Base-by-base conservation (phyloP, 2,329 filamentous ascomycete genomes). In the Plectosphaerella sp. region DNA sequence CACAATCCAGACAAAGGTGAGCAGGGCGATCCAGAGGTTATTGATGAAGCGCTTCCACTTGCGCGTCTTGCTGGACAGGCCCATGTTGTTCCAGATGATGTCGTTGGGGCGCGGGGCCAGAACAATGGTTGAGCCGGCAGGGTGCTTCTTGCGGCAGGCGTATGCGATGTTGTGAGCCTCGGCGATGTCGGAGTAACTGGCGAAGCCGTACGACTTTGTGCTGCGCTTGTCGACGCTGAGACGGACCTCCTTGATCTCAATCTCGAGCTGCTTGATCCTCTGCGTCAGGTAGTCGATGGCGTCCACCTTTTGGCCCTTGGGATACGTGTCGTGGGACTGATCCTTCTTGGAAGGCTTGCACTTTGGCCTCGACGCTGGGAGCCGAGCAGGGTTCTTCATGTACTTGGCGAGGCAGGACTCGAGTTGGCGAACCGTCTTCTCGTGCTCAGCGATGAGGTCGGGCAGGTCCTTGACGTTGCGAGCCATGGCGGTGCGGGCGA, bases 11-110 rank as follows among this genome's bases (percentile, higher is more conserved):
- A 95, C 65, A 1, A 96, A 54, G 0, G 93, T 97, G 49, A 99
- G 72, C 1, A 93, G 61, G 3, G 81, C 74, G 42, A 96, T 86
- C 91, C 92, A 97, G 52, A 96, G 68, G 54, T 88, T 88, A 71
- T 94, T 96, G 62, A 91, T 77, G 56, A 93, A 79, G 39, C 86
- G 79, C 61, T 87, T 87, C 73, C 87, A 88, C 56, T 80, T 80
- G 50, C 92, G 83, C 1, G 84, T 80, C 25, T 81, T 74, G 39
- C 84, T 84, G 15, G 78, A 82, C 52, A 97, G 73, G 6, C 84
- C 80, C 73, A 99, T 81, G 63, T 99, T 99, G 66, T 91, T 87
- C 94, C 94, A 99, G 58, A 99, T 96, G 50, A 99, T 82, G 66
- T 97, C 93, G 64, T 89, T 91, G 3, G 94, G 93, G 53, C 85